These are phyloP conservation scores for Globisporangium rhizosaccharum DNA, from an alignment of 352 stramenopile species.

Conservation along the genomic window DNA sequence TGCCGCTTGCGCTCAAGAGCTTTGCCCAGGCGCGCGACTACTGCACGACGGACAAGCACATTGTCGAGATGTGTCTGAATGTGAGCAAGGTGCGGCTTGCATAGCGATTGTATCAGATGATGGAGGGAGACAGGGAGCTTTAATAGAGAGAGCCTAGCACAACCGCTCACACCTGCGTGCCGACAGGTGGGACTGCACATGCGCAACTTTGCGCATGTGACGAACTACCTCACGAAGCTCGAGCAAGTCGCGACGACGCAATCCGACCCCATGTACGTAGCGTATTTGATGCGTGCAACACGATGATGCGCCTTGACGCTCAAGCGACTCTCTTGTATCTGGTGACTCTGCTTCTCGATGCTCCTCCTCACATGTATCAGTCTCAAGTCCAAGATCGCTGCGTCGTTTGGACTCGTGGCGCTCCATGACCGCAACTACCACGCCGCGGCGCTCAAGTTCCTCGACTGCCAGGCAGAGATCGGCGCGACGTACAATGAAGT, in stretches of 20 bases:
- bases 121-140: background rate
- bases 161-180: background rate
- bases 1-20: slow-evolving; percentile 74
- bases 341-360: background rate
- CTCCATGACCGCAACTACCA: slow-evolving; percentile 82
- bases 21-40: slow-evolving; percentile 87
- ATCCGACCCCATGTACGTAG: slow-evolving; percentile 56
- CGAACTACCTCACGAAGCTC: slow-evolving; percentile 85
- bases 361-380: slow-evolving; percentile 15
- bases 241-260: slow-evolving; percentile 71
- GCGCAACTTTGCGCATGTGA: slow-evolving; percentile 80
- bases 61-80: slow-evolving; percentile 88
- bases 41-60: slow-evolving; percentile 88
- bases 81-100: slow-evolving; percentile 63
- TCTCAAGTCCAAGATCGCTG: slow-evolving; percentile 78
- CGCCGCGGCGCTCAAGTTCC: slow-evolving; percentile 69
- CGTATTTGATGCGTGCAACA: background rate
- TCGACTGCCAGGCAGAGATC: slow-evolving; percentile 77
- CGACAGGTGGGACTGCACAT: slow-evolving; percentile 71
- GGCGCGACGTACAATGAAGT: slow-evolving; percentile 79
- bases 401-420: slow-evolving; percentile 71
- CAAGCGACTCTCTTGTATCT: background rate
- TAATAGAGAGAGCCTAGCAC: too few species aligned
- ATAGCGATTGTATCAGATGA: background rate
- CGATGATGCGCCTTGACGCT: background rate